Conservation (phyloP, 306 rosid genomes). For the Alnus glutinosa region DNA sequence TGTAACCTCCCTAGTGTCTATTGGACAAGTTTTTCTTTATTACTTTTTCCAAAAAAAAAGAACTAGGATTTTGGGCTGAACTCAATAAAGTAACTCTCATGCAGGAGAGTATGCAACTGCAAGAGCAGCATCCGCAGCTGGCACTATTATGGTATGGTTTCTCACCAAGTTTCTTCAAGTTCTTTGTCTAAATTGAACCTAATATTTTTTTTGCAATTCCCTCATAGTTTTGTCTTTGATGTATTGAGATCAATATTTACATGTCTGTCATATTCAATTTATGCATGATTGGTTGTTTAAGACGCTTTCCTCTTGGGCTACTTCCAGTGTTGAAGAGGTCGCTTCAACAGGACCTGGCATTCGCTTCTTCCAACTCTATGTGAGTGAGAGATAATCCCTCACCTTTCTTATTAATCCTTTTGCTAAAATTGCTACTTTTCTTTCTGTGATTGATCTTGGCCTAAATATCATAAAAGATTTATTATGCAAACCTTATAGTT, state of each 20-base stretch:
- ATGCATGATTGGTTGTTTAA: constrained; percentile 29
- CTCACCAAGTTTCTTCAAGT: constrained; percentile 4
- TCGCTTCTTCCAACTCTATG: constrained; percentile 98
- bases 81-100: constrained; percentile 17
- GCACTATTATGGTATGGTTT: constrained; percentile 81
- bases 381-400: constrained; percentile 30
- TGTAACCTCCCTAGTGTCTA: neutral
- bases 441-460: neutral
- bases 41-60: neutral
- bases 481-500: neutral
- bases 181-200: neutral
- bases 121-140: constrained; percentile 87
- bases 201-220: neutral
- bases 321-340: constrained; percentile 98
- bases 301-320: constrained; percentile 98
- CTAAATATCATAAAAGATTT: neutral
- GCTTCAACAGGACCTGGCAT: constrained; percentile 99
- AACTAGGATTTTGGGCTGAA: neutral
- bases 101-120: constrained; percentile 94
- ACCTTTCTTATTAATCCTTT: constrained; percentile 12
- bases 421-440: neutral
- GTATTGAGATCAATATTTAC: neutral
- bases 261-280: neutral
- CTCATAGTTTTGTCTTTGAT: neutral
- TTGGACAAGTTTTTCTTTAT: neutral